phyloP scores from a whole-genome alignment of 192 early-diverging fungal genomes.

The Funneliformis geosporum region DNA sequence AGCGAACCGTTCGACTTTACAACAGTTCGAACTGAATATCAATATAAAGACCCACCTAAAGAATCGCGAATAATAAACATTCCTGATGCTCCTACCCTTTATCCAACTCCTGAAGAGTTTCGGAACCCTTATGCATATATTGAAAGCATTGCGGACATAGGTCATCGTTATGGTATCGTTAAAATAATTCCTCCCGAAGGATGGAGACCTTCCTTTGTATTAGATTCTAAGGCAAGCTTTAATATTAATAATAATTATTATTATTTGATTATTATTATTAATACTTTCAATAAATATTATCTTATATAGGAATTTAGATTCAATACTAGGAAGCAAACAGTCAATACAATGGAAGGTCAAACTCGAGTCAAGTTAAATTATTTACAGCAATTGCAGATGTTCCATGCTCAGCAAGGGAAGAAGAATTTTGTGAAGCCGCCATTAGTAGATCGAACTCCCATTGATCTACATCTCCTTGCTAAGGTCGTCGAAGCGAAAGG shows the following conservation, averaged over 20 bases:
- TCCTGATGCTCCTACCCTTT: conserved; percentile 35
- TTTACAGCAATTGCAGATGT: conserved; percentile 87
- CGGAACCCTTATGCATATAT: conserved; percentile 83
- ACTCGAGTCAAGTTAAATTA: conserved; percentile 87
- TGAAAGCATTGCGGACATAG: conserved; percentile 72
- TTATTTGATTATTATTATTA: not conserved
- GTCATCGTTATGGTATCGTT: conserved; percentile 81
- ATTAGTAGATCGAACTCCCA: conserved; percentile 79
- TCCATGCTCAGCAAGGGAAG: conserved; percentile 78
- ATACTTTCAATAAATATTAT: not conserved
- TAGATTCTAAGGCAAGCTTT: conserved; percentile 72
- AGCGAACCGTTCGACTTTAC: not conserved
- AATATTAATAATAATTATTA: conserved; percentile 8
- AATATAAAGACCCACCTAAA: not conserved
- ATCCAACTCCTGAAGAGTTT: conserved; percentile 84
- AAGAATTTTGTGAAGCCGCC: conserved; percentile 73
- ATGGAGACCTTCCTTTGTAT: conserved; percentile 84
- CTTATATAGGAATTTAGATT: conserved; percentile 80
- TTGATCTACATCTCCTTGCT: conserved; percentile 81
- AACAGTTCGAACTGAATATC: not conserved
- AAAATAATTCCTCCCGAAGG: conserved; percentile 90
- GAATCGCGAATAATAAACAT: not conserved
- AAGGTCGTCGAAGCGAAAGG: conserved; percentile 79
- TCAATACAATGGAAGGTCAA: conserved; percentile 91
- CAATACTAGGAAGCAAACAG: conserved; percentile 82